Percentiles rank a stretch among this genome's conserved stretches.
These are phyloP conservation scores for Kwoniella sp. DNA, from an alignment of 768 basidiomycete species.

Conservation along the genomic window DNA sequence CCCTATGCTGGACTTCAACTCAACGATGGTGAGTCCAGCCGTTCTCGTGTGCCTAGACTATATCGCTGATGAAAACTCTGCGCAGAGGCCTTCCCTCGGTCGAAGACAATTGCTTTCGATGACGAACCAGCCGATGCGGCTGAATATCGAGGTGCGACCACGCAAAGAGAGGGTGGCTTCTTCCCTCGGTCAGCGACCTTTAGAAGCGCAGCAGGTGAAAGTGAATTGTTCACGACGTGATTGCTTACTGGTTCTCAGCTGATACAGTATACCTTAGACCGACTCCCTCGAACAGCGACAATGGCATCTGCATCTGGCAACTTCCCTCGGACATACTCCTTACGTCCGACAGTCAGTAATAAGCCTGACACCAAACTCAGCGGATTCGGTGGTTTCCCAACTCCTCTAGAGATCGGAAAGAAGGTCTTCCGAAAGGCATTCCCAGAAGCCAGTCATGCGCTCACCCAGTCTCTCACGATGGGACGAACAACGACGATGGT, in stretches of 20 bases:
- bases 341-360: constrained; percentile 36
- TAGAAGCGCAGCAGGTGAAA: constrained; percentile 29
- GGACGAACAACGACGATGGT: constrained; percentile 59
- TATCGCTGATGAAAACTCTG: background rate
- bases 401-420: constrained; percentile 57
- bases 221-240: constrained; percentile 16
- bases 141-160: constrained; percentile 37
- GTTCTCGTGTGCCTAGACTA: background rate
- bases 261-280: constrained; percentile 13
- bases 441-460: constrained; percentile 64
- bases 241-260: too few relatives aligned
- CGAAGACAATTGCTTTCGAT: constrained; percentile 56
- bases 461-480: constrained; percentile 74
- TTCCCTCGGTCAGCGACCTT: constrained; percentile 51
- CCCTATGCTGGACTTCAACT: constrained; percentile 29
- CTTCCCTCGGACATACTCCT: constrained; percentile 49
- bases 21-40: constrained; percentile 21
- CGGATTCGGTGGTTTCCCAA: constrained; percentile 57
- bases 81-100: constrained; percentile 52
- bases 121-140: constrained; percentile 45
- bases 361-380: constrained; percentile 36
- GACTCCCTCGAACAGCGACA: constrained; percentile 38
- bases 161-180: constrained; percentile 41
- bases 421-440: constrained; percentile 64
- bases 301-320: constrained; percentile 10